These are phyloP conservation scores for Gloeophyllum trabeum DNA, from an alignment of 768 basidiomycete genomes.

Conservation along the genomic window DNA sequence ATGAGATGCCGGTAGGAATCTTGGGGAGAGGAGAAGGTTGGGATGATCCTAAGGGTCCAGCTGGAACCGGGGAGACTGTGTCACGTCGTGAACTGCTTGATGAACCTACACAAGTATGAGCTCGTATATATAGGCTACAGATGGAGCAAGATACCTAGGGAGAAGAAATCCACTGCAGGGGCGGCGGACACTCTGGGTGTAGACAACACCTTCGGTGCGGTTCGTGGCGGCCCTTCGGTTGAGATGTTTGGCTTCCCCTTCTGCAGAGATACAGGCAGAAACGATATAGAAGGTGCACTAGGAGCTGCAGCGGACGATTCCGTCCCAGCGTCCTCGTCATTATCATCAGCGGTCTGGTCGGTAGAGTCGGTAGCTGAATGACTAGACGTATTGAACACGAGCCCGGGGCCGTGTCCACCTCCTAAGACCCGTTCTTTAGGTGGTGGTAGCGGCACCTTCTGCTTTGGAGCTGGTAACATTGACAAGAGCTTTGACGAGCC, in stretches of 20 bases:
- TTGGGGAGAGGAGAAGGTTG: slow-evolving; percentile 15
- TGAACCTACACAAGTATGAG: too few species aligned
- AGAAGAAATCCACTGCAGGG: slow-evolving; percentile 56
- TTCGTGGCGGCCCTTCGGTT: slow-evolving; percentile 15
- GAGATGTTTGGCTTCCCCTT: slow-evolving; percentile 45
- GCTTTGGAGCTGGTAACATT: slow-evolving; percentile 71
- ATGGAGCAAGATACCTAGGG: slow-evolving; percentile 34
- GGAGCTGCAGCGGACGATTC: background rate
- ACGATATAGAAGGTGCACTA: slow-evolving; percentile 26
- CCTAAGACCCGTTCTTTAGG: slow-evolving; percentile 47
- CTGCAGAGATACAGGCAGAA: slow-evolving; percentile 47
- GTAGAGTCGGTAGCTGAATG: slow-evolving; percentile 4
- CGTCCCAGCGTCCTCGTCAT: slow-evolving; percentile 9
- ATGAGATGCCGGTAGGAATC: slow-evolving; percentile 39
- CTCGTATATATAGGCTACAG: slow-evolving; percentile 12
- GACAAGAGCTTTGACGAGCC: slow-evolving; percentile 55
- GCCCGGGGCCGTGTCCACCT: slow-evolving; percentile 44
- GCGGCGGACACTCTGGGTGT: slow-evolving; percentile 12
- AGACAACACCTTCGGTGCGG: slow-evolving; percentile 5
- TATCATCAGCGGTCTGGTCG: too few species aligned
- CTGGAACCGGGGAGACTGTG: slow-evolving; percentile 11
- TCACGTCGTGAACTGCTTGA: too few species aligned
- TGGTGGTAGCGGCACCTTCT: slow-evolving; percentile 29
- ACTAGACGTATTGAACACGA: slow-evolving; percentile 40
- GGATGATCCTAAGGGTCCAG: slow-evolving; percentile 13